phyloP scores from a whole-genome alignment of 129 eudicot species.

The Arctium minus region DNA sequence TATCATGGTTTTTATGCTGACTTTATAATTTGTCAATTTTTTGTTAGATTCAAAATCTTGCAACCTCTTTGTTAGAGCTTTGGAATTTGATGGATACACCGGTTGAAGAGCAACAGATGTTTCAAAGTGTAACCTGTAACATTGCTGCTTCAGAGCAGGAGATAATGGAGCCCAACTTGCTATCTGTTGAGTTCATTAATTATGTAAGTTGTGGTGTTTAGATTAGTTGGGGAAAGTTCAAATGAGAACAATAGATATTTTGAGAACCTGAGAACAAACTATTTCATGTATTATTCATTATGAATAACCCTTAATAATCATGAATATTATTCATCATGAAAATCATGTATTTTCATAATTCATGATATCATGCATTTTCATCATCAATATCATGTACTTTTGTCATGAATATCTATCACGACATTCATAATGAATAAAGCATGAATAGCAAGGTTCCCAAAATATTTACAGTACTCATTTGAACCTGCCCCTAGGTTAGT shows the following conservation, averaged over 20 bases:
- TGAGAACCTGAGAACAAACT: background rate
- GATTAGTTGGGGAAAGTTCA: background rate
- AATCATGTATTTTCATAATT: background rate
- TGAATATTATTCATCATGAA: background rate
- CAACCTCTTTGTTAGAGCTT: constrained; percentile 72
- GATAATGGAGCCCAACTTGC: constrained; percentile 75
- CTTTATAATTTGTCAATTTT: constrained; percentile 16
- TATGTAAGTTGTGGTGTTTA: constrained; percentile 43
- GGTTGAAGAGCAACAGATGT: constrained; percentile 81
- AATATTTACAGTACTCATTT: background rate
- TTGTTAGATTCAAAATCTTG: constrained; percentile 86
- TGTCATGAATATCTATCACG: background rate
- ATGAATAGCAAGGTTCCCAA: background rate
- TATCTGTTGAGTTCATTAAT: constrained; percentile 62
- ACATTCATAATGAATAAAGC: background rate
- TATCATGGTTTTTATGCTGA: background rate
- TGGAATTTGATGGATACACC: constrained; percentile 99
- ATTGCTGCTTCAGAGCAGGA: constrained; percentile 93
- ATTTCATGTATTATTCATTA: background rate
- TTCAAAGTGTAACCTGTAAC: constrained; percentile 78
- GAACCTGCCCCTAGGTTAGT: background rate
- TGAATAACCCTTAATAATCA: background rate
- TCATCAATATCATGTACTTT: background rate
- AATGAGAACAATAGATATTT: background rate
- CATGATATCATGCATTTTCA: background rate